A percentile compares a stretch with the other conserved stretches of the same genome.
Evolutionary conservation across 495 filamentous ascomycete genomes (phyloP).

Genomic region (Trichoderma asperelloides): DNA sequence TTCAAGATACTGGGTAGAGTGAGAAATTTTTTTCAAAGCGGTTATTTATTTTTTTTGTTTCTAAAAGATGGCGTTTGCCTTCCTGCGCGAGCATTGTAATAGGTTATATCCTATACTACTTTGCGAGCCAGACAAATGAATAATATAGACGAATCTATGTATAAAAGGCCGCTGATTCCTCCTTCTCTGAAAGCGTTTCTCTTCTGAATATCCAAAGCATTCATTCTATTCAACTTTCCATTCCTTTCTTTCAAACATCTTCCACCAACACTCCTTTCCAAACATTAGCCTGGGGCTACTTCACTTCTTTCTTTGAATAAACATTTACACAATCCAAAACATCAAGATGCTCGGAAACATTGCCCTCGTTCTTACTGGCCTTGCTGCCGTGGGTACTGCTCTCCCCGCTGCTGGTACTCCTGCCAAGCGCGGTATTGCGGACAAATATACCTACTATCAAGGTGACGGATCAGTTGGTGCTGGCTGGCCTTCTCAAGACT

Average conservation of each 20-base stretch:
- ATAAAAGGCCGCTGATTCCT: background rate
- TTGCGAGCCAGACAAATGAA: background rate
- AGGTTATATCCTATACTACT: background rate
- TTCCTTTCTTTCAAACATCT: background rate
- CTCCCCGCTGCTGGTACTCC: background rate
- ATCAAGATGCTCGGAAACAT: background rate
- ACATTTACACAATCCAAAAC: background rate
- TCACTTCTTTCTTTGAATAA: background rate
- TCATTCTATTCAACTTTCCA: background rate
- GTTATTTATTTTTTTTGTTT: background rate
- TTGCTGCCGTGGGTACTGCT: background rate
- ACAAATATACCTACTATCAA: constrained; percentile 8
- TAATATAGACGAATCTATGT: background rate
- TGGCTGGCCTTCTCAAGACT: constrained; percentile 16
- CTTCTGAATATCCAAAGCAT: background rate
- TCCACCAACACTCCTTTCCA: background rate
- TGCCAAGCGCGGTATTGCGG: background rate
- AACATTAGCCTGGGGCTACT: background rate
- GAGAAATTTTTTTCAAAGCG: background rate
- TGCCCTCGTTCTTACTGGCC: background rate
- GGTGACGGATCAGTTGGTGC: constrained; percentile 15
- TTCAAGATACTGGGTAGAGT: background rate
- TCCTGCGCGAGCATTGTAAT: background rate
- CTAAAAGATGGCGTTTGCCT: constrained; percentile 3
- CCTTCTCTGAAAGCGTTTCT: background rate